Percentiles rank a stretch among this genome's conserved stretches.
These are phyloP conservation scores for Kwoniella mangroviensis DNA, from an alignment of 768 basidiomycete genomes.

Conservation along the genomic window DNA sequence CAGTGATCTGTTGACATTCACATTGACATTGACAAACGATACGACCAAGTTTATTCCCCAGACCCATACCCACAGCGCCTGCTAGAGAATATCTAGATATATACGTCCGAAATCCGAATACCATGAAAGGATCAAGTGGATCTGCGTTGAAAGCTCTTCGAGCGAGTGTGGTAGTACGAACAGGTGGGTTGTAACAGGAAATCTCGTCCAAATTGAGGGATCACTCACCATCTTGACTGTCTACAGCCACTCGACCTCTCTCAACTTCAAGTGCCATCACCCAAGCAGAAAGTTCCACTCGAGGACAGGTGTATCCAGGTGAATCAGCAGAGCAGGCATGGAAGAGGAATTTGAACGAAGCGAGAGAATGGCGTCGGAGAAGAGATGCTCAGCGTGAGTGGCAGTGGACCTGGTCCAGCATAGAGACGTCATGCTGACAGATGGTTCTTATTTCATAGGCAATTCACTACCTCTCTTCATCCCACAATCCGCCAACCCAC, in stretches of 20 bases:
- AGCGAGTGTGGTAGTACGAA: conserved; percentile 4
- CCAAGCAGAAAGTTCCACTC: conserved; percentile 22
- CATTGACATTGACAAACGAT: too few species aligned
- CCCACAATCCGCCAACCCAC: conserved; percentile 19
- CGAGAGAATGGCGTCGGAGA: conserved; percentile 42
- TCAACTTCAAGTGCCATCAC: neutral
- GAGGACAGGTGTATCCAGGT: conserved; percentile 24
- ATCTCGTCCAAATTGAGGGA: neutral
- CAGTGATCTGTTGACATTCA: too few species aligned
- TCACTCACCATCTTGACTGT: neutral
- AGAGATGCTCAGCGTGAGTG: conserved; percentile 32
- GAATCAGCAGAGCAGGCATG: conserved; percentile 47
- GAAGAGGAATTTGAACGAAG: conserved; percentile 50
- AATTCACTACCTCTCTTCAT: conserved; percentile 26
- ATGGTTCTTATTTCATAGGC: conserved; percentile 7
- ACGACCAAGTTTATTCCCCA: too few species aligned
- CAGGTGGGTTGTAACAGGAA: neutral
- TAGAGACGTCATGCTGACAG: neutral
- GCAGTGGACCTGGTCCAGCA: neutral
- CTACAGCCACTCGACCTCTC: neutral
- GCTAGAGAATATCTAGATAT: neutral
- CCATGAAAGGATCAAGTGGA: conserved; percentile 19
- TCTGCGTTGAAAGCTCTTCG: conserved; percentile 7
- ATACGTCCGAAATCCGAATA: neutral
- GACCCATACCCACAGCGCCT: too few species aligned